These are phyloP conservation scores for Lycium ferocissimum DNA, from an alignment of 257 asterid genomes.

Conservation along the genomic window DNA sequence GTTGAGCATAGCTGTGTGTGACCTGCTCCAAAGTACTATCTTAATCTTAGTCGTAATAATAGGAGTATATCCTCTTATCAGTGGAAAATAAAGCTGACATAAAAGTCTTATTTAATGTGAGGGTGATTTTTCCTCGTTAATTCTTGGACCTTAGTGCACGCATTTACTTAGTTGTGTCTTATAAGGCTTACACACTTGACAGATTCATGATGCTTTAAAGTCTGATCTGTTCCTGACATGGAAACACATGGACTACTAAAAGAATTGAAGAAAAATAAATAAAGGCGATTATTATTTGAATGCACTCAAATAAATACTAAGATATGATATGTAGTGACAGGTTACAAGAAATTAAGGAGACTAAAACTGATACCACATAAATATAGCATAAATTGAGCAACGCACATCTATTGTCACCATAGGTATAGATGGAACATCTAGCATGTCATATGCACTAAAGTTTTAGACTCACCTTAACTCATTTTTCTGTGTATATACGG, in stretches of 20 bases:
- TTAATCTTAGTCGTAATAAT: not conserved
- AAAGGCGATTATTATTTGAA: not conserved
- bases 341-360: not conserved
- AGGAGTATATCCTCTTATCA: not conserved
- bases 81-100: not conserved
- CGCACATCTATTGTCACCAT: not conserved
- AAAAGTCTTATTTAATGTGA: not conserved
- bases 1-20: not conserved
- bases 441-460: not conserved
- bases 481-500: not conserved
- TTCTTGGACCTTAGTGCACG: slow-evolving; percentile 3
- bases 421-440: not conserved
- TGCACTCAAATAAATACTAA: not conserved
- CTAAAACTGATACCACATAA: not conserved
- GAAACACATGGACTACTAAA: slow-evolving; percentile 8
- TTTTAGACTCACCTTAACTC: not conserved
- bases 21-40: not conserved
- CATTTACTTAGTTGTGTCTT: not conserved
- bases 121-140: not conserved
- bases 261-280: not conserved
- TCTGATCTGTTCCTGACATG: slow-evolving; percentile 21
- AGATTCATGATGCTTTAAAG: not conserved
- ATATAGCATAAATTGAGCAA: not conserved
- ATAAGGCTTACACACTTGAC: not conserved
- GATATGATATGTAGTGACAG: not conserved